These are phyloP conservation scores for Saccharata proteae DNA, from an alignment of 2,329 filamentous ascomycete species.

Conservation along the genomic window DNA sequence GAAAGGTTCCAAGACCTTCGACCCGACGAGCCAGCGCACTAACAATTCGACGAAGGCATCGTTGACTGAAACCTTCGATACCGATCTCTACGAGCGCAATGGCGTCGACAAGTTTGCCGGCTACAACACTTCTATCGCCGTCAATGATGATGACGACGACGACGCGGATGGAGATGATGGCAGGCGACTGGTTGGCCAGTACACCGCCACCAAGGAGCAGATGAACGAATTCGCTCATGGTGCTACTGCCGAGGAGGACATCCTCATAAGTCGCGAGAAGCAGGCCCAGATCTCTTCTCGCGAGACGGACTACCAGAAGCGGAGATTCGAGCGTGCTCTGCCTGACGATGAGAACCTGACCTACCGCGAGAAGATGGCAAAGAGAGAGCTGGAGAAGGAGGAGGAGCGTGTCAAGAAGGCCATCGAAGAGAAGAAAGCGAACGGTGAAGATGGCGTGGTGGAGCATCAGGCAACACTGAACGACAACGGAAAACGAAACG, in stretches of 20 bases:
- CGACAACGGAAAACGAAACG: constrained; percentile 45
- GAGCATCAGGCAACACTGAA: constrained; percentile 66
- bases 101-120: constrained; percentile 72
- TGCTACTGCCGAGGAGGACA: constrained; percentile 85
- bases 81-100: constrained; percentile 70
- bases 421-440: constrained; percentile 63
- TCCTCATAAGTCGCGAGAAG: constrained; percentile 74
- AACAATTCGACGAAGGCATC: constrained; percentile 82
- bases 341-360: constrained; percentile 70
- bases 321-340: constrained; percentile 68
- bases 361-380: constrained; percentile 84
- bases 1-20: constrained; percentile 71
- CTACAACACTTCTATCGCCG: constrained; percentile 82
- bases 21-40: constrained; percentile 67
- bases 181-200: constrained; percentile 79
- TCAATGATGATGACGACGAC: constrained; percentile 68
- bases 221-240: constrained; percentile 90
- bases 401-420: constrained; percentile 74
- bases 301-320: constrained; percentile 96
- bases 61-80: constrained; percentile 81
- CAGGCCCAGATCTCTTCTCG: constrained; percentile 83
- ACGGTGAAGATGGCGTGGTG: constrained; percentile 45
- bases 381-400: constrained; percentile 82
- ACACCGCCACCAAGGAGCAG: constrained; percentile 83
- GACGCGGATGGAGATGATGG: constrained; percentile 56